phyloP scores from a whole-genome alignment of 805 yeast genomes.

The Scheffersomyces stipitis region DNA sequence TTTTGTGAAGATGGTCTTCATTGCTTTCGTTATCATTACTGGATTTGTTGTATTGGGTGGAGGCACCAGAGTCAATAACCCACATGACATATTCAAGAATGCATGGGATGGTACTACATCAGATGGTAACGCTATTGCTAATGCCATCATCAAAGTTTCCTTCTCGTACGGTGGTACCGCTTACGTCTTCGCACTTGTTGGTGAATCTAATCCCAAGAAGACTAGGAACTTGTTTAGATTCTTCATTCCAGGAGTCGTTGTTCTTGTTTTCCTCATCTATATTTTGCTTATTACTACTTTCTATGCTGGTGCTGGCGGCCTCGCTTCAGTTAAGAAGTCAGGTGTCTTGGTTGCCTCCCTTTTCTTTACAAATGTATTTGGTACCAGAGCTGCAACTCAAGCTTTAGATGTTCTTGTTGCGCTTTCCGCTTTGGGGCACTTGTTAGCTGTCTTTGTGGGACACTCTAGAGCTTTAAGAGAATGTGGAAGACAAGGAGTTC shows the following conservation, averaged over 20 bases:
- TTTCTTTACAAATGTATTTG: conserved; percentile 32
- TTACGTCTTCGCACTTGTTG: conserved; percentile 39
- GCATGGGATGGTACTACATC: conserved; percentile 42
- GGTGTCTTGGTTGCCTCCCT: conserved; percentile 29
- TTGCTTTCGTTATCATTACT: conserved; percentile 31
- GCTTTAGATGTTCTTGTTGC: conserved; percentile 28
- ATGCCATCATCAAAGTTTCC: conserved; percentile 43
- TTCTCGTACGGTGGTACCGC: conserved; percentile 43
- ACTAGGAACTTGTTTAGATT: conserved; percentile 23
- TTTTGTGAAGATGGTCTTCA: conserved; percentile 31
- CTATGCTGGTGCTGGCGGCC: conserved; percentile 24
- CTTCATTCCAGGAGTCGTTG: conserved; percentile 31
- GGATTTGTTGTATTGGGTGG: conserved; percentile 40
- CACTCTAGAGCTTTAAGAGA: conserved; percentile 33
- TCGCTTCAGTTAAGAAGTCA: conserved; percentile 23
- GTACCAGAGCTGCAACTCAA: conserved; percentile 21
- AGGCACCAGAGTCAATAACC: conserved; percentile 30
- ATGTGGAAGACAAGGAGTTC: conserved; percentile 34
- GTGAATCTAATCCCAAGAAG: conserved; percentile 26
- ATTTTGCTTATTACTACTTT: conserved; percentile 33
- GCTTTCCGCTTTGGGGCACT: conserved; percentile 31
- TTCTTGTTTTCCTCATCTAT: conserved; percentile 30
- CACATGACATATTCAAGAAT: conserved; percentile 33
- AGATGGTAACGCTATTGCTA: conserved; percentile 42
- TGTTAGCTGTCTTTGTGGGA: conserved; percentile 26